Evolutionary conservation across 2,329 filamentous ascomycete genomes (phyloP).

Genomic region (Cladophialophora chaetospira): DNA sequence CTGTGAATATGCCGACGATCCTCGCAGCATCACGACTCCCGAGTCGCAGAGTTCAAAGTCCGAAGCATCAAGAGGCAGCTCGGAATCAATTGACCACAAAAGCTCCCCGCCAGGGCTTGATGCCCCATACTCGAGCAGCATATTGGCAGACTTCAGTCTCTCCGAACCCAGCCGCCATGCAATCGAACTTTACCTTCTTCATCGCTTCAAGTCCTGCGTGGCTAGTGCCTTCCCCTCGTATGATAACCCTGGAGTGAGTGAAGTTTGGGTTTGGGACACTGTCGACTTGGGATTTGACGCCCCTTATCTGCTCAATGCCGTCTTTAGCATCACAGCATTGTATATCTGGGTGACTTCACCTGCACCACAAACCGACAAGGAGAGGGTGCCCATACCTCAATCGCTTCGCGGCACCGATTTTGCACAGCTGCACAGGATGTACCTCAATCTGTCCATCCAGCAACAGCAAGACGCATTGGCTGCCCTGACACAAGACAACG

Average conservation of each 20-base stretch:
- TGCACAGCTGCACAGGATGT: conserved; percentile 18
- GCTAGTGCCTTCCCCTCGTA: conserved; percentile 9
- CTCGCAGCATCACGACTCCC: background rate
- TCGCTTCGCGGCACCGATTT: conserved; percentile 12
- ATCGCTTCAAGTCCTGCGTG: conserved; percentile 19
- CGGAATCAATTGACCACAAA: background rate
- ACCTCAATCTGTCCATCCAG: conserved; percentile 33
- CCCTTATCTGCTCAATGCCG: conserved; percentile 15
- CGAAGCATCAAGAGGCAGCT: background rate
- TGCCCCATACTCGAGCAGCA: conserved; percentile 9
- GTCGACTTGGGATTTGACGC: conserved; percentile 10
- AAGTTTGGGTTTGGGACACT: conserved; percentile 7
- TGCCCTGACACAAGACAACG: conserved; percentile 32
- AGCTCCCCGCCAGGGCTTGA: background rate
- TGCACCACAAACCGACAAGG: background rate
- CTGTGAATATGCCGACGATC: background rate
- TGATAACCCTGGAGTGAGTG: background rate
- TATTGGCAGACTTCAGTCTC: background rate
- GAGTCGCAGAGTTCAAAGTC: background rate
- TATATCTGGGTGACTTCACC: conserved; percentile 13
- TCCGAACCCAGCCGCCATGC: conserved; percentile 7
- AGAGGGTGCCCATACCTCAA: background rate
- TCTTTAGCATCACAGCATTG: conserved; percentile 19
- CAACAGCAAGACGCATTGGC: conserved; percentile 36
- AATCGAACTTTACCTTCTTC: conserved; percentile 19